A percentile compares a stretch with the other conserved stretches of the same genome.
These are phyloP conservation scores for Arthrobotrys musiformis DNA, from an alignment of 2,329 filamentous ascomycete species.

Conservation along the genomic window DNA sequence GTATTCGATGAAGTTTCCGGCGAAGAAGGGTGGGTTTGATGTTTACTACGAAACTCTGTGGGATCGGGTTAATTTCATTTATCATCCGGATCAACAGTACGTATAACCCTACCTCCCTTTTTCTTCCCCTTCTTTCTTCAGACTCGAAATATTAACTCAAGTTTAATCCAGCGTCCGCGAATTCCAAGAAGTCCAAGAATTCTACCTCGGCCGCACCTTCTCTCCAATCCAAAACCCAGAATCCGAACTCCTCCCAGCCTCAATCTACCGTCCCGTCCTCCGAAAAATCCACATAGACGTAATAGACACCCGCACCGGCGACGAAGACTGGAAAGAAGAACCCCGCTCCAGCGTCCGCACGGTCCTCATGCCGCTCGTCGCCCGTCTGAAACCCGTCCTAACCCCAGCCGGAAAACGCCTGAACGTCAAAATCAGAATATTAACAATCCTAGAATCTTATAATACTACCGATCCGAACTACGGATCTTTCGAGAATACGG, in stretches of 20 bases:
- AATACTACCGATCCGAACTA: background rate
- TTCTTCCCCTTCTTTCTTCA: background rate
- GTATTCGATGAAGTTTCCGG: slow-evolving; percentile 14
- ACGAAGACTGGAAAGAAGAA: background rate
- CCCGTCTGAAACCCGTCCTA: slow-evolving; percentile 2
- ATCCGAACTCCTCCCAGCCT: background rate
- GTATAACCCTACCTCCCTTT: background rate
- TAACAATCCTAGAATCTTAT: slow-evolving; percentile 4
- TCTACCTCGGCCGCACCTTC: slow-evolving; percentile 7
- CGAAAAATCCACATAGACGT: slow-evolving; percentile 16
- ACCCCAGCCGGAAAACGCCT: background rate
- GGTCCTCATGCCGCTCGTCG: slow-evolving; percentile 10
- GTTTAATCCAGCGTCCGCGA: background rate
- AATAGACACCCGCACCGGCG: slow-evolving; percentile 15
- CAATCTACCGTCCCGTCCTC: slow-evolving; percentile 6
- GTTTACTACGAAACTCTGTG: slow-evolving; percentile 9
- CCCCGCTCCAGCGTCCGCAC: background rate
- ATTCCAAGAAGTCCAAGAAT: slow-evolving; percentile 18
- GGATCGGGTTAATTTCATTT: slow-evolving; percentile 15
- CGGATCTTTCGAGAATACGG: background rate
- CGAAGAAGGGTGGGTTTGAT: slow-evolving; percentile 7
- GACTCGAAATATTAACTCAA: too few species aligned
- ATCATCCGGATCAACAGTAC: slow-evolving; percentile 12
- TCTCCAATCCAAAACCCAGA: background rate
- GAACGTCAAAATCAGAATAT: background rate